These are phyloP conservation scores for Spergularia marina DNA, from an alignment of 148 eudicot species.

Conservation along the genomic window DNA sequence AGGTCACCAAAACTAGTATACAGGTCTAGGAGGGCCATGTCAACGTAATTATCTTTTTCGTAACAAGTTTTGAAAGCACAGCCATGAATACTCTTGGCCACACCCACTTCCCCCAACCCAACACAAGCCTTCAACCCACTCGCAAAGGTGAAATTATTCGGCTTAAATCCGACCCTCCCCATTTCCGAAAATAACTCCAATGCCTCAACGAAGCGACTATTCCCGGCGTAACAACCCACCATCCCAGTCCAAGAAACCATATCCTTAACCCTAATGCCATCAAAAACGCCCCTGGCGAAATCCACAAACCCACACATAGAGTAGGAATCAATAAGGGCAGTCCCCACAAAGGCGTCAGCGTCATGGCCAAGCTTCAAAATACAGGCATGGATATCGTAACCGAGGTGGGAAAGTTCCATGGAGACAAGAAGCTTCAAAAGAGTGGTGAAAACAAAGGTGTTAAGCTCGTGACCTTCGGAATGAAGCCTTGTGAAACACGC, in stretches of 20 bases:
- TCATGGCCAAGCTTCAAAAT: constrained; percentile 57
- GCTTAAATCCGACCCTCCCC: constrained; percentile 57
- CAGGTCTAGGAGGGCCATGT: constrained; percentile 66
- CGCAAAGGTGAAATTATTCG: constrained; percentile 69
- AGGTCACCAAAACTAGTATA: constrained; percentile 60
- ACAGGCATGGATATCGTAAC: constrained; percentile 45
- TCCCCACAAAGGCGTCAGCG: constrained; percentile 70
- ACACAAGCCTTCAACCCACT: constrained; percentile 74
- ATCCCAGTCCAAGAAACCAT: constrained; percentile 87
- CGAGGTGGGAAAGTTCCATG: constrained; percentile 49
- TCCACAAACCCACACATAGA: constrained; percentile 54
- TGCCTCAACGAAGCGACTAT: constrained; percentile 49
- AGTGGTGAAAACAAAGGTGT: constrained; percentile 72
- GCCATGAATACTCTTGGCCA: constrained; percentile 55
- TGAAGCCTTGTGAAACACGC: constrained; percentile 49
- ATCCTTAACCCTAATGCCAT: constrained; percentile 55
- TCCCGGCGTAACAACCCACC: constrained; percentile 73
- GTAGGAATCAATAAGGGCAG: constrained; percentile 75
- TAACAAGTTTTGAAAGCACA: constrained; percentile 58
- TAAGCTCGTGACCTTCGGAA: constrained; percentile 70
- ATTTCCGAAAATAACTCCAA: constrained; percentile 46
- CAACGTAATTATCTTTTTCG: constrained; percentile 62
- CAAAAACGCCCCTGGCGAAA: constrained; percentile 54
- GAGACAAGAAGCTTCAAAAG: constrained; percentile 65
- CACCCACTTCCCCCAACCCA: constrained; percentile 47